These are phyloP conservation scores for Trifolium repens DNA, from an alignment of 306 rosid species.

Conservation along the genomic window DNA sequence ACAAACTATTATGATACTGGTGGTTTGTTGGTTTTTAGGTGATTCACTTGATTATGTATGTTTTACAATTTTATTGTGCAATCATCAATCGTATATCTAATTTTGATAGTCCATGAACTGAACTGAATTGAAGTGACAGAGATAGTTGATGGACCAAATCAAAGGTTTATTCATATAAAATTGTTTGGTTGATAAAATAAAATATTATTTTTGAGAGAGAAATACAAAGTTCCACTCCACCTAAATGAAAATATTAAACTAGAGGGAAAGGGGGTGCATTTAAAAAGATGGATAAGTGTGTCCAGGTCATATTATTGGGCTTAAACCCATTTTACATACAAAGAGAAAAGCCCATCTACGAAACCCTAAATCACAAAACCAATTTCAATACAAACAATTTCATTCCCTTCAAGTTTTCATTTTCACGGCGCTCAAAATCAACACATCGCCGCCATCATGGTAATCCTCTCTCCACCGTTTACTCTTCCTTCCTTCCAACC, in stretches of 20 bases:
- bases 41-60: too few relatives aligned
- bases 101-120: too few relatives aligned
- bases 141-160: too few relatives aligned
- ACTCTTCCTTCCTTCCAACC: background rate
- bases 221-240: too few relatives aligned
- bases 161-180: too few relatives aligned
- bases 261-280: background rate
- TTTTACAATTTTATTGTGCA: too few relatives aligned
- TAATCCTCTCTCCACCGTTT: constrained; percentile 16
- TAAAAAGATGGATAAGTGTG: background rate
- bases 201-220: too few relatives aligned
- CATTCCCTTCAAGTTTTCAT: background rate
- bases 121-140: too few relatives aligned
- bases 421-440: constrained; percentile 37
- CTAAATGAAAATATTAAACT: background rate
- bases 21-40: too few relatives aligned
- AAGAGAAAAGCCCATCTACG: background rate
- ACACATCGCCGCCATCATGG: constrained; percentile 40
- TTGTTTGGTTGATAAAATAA: too few relatives aligned
- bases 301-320: constrained; percentile 1
- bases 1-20: too few relatives aligned
- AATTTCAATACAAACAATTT: background rate
- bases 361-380: constrained; percentile 44
- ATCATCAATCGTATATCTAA: too few relatives aligned
- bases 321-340: background rate